A percentile compares a stretch with the other conserved stretches of the same genome.
Conservation (phyloP, 2,329 filamentous ascomycete genomes). For the Nigrospora osmanthi region DNA sequence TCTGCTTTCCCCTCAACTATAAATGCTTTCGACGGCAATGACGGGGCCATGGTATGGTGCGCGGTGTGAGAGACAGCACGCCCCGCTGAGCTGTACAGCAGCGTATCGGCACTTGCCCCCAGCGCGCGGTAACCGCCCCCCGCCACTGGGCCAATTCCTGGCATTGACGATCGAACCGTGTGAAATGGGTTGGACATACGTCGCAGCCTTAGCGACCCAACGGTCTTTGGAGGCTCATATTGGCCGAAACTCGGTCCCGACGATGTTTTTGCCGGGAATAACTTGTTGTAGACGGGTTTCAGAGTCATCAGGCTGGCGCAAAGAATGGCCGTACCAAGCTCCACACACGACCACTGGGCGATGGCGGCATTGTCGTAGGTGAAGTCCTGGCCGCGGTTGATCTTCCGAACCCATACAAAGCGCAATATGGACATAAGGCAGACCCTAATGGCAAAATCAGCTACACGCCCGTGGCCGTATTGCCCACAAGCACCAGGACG, state of each 20-base stretch:
- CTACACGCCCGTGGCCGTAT: not conserved
- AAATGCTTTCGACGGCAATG: not conserved
- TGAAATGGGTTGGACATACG: not conserved
- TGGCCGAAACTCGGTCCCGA: not conserved
- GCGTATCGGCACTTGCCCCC: not conserved
- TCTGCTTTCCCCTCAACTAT: not conserved
- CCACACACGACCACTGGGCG: slow-evolving; percentile 25
- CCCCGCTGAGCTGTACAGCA: not conserved
- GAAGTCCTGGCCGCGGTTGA: slow-evolving; percentile 12
- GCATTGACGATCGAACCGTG: not conserved
- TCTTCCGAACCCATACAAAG: slow-evolving; percentile 16
- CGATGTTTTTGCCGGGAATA: slow-evolving; percentile 16
- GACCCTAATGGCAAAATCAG: slow-evolving; percentile 15
- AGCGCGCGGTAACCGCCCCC: not conserved
- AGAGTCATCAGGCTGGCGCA: slow-evolving; percentile 29
- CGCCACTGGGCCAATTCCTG: not conserved
- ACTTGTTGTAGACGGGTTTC: slow-evolving; percentile 27
- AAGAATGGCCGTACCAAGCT: slow-evolving; percentile 26
- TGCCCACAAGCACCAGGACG: not conserved
- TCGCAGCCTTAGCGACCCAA: not conserved
- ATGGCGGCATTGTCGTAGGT: slow-evolving; percentile 19
- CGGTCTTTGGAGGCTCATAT: not conserved
- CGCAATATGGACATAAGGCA: slow-evolving; percentile 25
- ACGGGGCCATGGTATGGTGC: not conserved
- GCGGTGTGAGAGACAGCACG: not conserved